phyloP scores from a whole-genome alignment of 2,329 filamentous ascomycete genomes.

The Fusarium humuli region DNA sequence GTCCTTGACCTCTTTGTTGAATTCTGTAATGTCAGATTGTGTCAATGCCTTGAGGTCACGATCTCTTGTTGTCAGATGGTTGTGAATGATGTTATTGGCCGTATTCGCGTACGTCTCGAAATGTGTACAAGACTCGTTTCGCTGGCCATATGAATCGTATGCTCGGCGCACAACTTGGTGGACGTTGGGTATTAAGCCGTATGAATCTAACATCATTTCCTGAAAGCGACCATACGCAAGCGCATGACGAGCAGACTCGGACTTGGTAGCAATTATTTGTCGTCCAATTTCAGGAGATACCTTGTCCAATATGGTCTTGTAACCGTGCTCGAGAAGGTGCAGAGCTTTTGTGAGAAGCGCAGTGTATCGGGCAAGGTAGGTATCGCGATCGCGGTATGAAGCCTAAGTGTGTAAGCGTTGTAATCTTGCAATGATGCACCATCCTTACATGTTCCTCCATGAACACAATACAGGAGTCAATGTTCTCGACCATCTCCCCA shows the following conservation, averaged over 20 bases:
- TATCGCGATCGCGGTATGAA: conserved; percentile 86
- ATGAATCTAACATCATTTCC: conserved; percentile 68
- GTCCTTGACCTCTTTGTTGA: conserved; percentile 63
- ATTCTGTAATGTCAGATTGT: conserved; percentile 66
- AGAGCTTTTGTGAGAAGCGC: conserved; percentile 78
- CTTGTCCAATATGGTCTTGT: conserved; percentile 64
- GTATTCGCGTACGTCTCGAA: conserved; percentile 66
- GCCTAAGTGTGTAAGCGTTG: conserved; percentile 61
- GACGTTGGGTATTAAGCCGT: conserved; percentile 66
- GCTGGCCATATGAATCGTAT: conserved; percentile 64
- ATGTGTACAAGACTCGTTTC: conserved; percentile 56
- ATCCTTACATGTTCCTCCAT: conserved; percentile 83
- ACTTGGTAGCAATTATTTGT: conserved; percentile 66
- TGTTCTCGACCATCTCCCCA: conserved; percentile 84
- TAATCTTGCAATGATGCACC: too few species aligned
- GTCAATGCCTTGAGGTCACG: conserved; percentile 64
- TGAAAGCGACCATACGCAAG: conserved; percentile 70
- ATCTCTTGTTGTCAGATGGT: conserved; percentile 65
- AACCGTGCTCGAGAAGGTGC: conserved; percentile 70
- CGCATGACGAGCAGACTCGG: conserved; percentile 69
- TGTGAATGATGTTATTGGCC: conserved; percentile 65
- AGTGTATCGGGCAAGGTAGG: conserved; percentile 88
- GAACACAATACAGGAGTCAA: conserved; percentile 92
- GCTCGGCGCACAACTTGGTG: conserved; percentile 63
- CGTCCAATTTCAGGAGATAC: conserved; percentile 66